phyloP scores from a whole-genome alignment of 805 yeast species.

The Yarrowia sp. region DNA sequence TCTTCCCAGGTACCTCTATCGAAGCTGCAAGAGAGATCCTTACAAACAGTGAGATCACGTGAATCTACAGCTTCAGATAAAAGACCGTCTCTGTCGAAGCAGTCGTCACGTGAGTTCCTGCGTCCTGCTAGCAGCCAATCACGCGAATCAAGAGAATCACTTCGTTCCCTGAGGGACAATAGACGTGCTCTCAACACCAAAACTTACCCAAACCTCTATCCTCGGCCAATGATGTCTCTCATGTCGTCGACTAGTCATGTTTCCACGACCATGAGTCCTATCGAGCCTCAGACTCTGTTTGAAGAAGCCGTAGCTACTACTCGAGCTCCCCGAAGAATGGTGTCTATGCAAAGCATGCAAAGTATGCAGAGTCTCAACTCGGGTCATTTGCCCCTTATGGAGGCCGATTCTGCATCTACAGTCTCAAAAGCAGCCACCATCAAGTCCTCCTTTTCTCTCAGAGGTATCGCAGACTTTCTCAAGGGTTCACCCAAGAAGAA shows the following conservation, averaged over 20 bases:
- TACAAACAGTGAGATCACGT: conserved; percentile 3
- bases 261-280: conserved; percentile 19
- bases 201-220: conserved; percentile 13
- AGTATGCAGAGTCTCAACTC: conserved; percentile 16
- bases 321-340: conserved; percentile 22
- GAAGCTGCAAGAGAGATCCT: conserved; percentile 4
- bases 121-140: conserved; percentile 9
- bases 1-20: conserved; percentile 5
- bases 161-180: neutral
- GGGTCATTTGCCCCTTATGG: conserved; percentile 17
- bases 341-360: conserved; percentile 15
- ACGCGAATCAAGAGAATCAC: conserved; percentile 1
- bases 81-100: neutral
- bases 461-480: conserved; percentile 25
- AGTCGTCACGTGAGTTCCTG: conserved; percentile 9
- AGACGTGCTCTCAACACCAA: conserved; percentile 27
- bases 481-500: conserved; percentile 28
- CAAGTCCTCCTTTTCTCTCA: conserved; percentile 12
- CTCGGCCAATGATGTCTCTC: conserved; percentile 22
- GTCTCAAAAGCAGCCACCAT: conserved; percentile 30
- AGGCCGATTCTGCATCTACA: conserved; percentile 20
- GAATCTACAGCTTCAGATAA: conserved; percentile 1
- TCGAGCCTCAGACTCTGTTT: conserved; percentile 28
- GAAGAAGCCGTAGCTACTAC: conserved; percentile 24
- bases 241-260: conserved; percentile 29